phyloP scores from a whole-genome alignment of 2,329 filamentous ascomycete genomes.

The Colletotrichum sp. region DNA sequence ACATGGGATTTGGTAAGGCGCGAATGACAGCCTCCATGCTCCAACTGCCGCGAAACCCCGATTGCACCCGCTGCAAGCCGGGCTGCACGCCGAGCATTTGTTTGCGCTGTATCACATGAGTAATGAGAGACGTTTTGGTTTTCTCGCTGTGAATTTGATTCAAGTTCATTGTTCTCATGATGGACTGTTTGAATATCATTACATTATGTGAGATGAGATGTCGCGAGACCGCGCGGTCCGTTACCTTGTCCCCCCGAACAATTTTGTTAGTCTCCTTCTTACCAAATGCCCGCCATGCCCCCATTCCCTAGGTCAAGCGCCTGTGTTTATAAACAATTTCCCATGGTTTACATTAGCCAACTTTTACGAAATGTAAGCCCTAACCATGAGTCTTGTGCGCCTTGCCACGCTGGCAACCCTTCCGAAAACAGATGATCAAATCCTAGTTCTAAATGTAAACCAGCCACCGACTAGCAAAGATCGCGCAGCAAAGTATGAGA shows the following conservation, averaged over 20 bases:
- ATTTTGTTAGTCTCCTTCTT: background rate
- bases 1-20: background rate
- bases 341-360: background rate
- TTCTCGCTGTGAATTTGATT: background rate
- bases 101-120: background rate
- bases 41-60: background rate
- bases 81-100: background rate
- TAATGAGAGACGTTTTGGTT: background rate
- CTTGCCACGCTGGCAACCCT: background rate
- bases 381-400: background rate
- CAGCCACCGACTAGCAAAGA: conserved; percentile 1
- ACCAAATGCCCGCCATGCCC: background rate
- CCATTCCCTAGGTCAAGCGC: background rate
- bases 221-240: background rate
- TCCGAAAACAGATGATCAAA: background rate
- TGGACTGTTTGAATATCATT: background rate
- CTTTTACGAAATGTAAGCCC: background rate
- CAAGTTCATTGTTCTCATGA: background rate
- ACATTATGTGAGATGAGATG: background rate
- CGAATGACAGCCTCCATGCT: background rate
- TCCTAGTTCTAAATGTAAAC: conserved; percentile 4
- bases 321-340: background rate
- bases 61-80: background rate
- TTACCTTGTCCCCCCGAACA: background rate
- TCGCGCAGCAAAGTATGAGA: conserved; percentile 33